Evolutionary conservation across 2,329 filamentous ascomycete species (phyloP).

Genomic region (Alternaria dauci): DNA sequence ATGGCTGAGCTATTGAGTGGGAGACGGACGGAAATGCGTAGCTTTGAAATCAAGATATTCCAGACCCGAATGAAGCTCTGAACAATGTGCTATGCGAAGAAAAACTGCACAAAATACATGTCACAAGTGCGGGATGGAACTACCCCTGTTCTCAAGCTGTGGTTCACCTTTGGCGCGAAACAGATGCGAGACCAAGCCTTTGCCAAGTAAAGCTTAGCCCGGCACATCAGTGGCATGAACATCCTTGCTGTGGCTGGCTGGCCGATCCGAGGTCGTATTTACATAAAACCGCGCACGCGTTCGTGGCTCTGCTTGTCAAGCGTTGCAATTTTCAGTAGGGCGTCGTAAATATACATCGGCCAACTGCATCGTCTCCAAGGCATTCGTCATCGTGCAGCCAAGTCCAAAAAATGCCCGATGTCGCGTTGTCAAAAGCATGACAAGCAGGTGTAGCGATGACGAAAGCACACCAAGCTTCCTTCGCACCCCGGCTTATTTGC

Average conservation of each 20-base stretch:
- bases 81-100: neutral
- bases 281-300: neutral
- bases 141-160: neutral
- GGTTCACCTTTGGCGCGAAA: slow-evolving; percentile 2
- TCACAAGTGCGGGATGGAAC: neutral
- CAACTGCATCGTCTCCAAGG: neutral
- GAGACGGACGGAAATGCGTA: neutral
- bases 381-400: neutral
- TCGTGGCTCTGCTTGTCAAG: neutral
- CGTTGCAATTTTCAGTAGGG: neutral
- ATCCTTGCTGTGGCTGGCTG: neutral
- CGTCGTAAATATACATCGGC: neutral
- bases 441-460: slow-evolving; percentile 18
- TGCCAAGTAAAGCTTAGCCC: slow-evolving; percentile 33
- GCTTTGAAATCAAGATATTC: neutral
- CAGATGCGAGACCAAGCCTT: slow-evolving; percentile 27
- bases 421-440: slow-evolving; percentile 3
- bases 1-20: neutral
- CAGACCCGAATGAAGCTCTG: neutral
- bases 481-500: slow-evolving; percentile 11
- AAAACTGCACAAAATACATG: neutral
- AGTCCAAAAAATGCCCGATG: neutral
- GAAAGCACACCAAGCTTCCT: slow-evolving; percentile 8
- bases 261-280: slow-evolving; percentile 1
- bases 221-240: neutral